A percentile compares a stretch with the other conserved stretches of the same genome.
phyloP scores from a whole-genome alignment of 2,329 filamentous ascomycete species.

The Fusarium bulbicola region DNA sequence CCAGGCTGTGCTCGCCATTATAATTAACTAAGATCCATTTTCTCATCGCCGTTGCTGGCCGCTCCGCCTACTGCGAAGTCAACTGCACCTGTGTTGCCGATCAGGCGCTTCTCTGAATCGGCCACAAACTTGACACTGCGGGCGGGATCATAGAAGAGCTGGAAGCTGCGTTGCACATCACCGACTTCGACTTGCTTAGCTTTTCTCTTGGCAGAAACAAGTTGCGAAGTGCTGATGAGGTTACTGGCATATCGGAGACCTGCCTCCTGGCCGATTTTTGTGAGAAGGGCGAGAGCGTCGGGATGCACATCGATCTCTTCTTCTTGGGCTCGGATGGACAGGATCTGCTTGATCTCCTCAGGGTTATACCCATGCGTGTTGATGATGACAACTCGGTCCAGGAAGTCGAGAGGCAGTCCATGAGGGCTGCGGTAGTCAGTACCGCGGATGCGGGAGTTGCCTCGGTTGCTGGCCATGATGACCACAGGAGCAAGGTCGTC shows the following conservation, averaged over 20 bases:
- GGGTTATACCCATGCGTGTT: conserved; percentile 85
- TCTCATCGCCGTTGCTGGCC: conserved; percentile 52
- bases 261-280: conserved; percentile 93
- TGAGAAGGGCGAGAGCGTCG: conserved; percentile 90
- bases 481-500: conserved; percentile 95
- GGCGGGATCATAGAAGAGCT: conserved; percentile 89
- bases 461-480: conserved; percentile 99
- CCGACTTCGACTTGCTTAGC: conserved; percentile 84
- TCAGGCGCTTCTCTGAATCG: conserved; percentile 91
- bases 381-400: conserved; percentile 95
- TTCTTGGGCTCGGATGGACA: conserved; percentile 91
- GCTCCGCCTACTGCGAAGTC: conserved; percentile 64
- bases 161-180: conserved; percentile 93
- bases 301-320: conserved; percentile 93
- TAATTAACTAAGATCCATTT: conserved; percentile 57
- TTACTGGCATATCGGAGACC: conserved; percentile 97
- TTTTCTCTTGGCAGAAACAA: conserved; percentile 85
- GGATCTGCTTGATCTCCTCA: conserved; percentile 91
- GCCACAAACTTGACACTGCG: conserved; percentile 90
- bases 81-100: conserved; percentile 85
- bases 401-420: conserved; percentile 92
- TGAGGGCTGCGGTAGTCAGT: conserved; percentile 95
- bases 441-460: conserved; percentile 88
- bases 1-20: conserved; percentile 42
- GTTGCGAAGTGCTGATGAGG: conserved; percentile 91